Evolutionary conservation across 192 early-diverging fungal species (phyloP).

Genomic region (Spizellomyces sp.): DNA sequence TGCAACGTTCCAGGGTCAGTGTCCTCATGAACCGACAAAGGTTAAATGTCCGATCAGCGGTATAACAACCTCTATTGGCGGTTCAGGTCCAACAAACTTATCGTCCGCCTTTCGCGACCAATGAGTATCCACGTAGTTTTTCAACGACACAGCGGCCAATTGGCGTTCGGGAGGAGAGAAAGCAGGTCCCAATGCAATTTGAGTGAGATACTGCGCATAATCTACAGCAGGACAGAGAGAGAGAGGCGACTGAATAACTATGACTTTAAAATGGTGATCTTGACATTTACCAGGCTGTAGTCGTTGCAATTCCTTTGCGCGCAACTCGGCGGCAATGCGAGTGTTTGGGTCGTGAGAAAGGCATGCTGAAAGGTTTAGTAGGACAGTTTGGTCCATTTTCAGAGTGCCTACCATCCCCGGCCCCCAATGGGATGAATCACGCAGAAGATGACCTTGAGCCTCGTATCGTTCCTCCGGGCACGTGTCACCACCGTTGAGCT

Average conservation of each 20-base stretch:
- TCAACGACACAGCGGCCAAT: conserved; percentile 71
- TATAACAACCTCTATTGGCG: conserved; percentile 49
- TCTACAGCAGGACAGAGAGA: conserved; percentile 25
- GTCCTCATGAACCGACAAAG: no score
- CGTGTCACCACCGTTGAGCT: no score
- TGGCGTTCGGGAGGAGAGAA: conserved; percentile 17
- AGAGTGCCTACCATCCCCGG: neutral
- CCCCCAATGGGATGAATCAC: no score
- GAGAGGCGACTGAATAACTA: neutral
- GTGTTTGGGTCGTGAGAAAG: conserved; percentile 67
- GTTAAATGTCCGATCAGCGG: conserved; percentile 15
- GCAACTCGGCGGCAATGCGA: conserved; percentile 68
- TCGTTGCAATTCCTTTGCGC: conserved; percentile 66
- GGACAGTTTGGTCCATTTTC: conserved; percentile 74
- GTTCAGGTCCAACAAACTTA: conserved; percentile 59
- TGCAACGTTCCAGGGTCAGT: no score
- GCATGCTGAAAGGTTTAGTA: conserved; percentile 69
- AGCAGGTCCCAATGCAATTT: conserved; percentile 56
- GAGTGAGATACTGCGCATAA: conserved; percentile 70
- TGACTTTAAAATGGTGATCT: no score
- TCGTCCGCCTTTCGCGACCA: conserved; percentile 57
- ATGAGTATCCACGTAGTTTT: conserved; percentile 72
- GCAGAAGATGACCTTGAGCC: no score
- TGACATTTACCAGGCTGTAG: conserved; percentile 56
- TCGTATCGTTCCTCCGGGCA: no score